Base-by-base conservation (phyloP, 768 basidiomycete genomes). In the Hysterangium stoloniferum region DNA sequence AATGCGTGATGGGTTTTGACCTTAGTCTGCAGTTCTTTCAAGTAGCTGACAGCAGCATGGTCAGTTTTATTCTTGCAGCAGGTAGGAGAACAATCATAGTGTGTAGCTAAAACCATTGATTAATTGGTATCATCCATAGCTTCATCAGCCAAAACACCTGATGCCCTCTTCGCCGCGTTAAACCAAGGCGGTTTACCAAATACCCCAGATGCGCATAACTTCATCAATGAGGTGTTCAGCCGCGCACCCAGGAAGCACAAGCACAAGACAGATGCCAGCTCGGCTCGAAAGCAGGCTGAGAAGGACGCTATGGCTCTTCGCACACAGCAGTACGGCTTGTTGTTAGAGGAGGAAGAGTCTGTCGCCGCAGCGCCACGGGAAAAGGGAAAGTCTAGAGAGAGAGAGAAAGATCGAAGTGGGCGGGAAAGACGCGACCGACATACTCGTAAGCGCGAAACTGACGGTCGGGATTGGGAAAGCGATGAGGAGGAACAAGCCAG, bases 51-150 rank as follows among this genome's bases (percentile, higher is more conserved):
- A 74, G 75, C 56, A 89, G 79, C 56, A 88, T 86, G 54, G 79
- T 91, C 57, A 84, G 91, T 70, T 96, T 83, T 64, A 84, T 96
- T 31, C 72, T 89, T 64, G 89, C 89, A 43, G 82, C 86, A 66
- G 91, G 89, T 85, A 56, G 34, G 75, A 63, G 25, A 52, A 33
- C 37, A 25, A 54, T 48, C 13, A 50, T 32, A 34, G 15, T 13
- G n/a, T 41, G 22, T 17, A 20, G 27, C 31, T 29, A 36, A 27
- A 17, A 35, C 44, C 22, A 48, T 36, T 2, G 27, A 36, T 19
- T 29, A 13, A 49, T 37, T 34, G 47, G 43, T 31, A n/a, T 37
- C 45, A 22, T 22, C 24, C 52, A 2, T 59, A 84, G 91, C 89
- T n/a, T 81, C 85, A 3, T 82, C 85, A 49, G 76, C 90, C 48